Percentiles rank a stretch among this genome's conserved stretches.
phyloP scores from a whole-genome alignment of 129 eudicot genomes.

The Centella asiatica region DNA sequence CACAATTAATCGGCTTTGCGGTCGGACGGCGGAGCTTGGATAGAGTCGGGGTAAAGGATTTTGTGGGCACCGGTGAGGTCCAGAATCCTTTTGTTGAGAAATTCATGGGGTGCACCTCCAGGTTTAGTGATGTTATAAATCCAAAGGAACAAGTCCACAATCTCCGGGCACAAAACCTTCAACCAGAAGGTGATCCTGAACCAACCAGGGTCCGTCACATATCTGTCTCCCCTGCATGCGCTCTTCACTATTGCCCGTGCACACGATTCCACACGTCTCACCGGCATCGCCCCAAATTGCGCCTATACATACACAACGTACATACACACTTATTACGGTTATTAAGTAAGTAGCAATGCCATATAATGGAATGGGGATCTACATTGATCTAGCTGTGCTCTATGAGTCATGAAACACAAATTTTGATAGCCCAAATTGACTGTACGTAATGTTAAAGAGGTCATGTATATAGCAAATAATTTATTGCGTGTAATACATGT shows the following conservation, averaged over 20 bases:
- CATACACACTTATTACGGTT: neutral
- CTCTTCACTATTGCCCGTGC: constrained; percentile 53
- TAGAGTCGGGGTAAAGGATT: no score
- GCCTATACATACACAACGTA: constrained; percentile 20
- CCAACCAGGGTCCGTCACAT: constrained; percentile 56
- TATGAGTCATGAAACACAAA: no score
- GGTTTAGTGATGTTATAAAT: neutral
- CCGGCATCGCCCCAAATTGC: constrained; percentile 29
- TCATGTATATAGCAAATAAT: no score
- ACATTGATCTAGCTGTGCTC: no score
- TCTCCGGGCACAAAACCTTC: constrained; percentile 31
- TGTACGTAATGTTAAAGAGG: no score
- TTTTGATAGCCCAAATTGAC: no score
- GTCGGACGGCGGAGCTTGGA: neutral
- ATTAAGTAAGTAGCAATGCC: no score
- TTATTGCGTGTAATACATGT: no score
- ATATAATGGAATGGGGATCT: no score
- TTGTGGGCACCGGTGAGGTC: neutral
- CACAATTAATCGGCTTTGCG: neutral
- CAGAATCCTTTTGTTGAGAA: neutral
- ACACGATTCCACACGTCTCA: constrained; percentile 21
- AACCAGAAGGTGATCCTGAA: constrained; percentile 19
- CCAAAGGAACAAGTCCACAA: neutral
- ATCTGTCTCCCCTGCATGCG: constrained; percentile 47
- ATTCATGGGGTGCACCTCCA: neutral